Evolutionary conservation across 768 basidiomycete species (phyloP).

Genomic region (Pisolithus tinctorius): DNA sequence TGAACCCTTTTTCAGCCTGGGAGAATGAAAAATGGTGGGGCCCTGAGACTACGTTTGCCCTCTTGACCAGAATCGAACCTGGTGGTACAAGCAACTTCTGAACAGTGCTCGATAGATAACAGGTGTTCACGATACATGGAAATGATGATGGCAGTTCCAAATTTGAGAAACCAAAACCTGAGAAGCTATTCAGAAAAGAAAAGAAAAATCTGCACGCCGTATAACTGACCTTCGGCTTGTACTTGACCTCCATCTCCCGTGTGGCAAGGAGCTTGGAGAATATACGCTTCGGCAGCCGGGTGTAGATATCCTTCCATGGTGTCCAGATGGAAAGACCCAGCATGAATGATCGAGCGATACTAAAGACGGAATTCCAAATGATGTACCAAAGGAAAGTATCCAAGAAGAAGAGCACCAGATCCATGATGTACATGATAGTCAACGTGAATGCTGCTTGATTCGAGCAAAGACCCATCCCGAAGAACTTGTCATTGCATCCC

Average conservation of each 20-base stretch:
- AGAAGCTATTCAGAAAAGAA: background rate
- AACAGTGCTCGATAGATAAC: slow-evolving; percentile 97
- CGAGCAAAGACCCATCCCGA: slow-evolving; percentile 75
- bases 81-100: slow-evolving; percentile 97
- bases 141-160: slow-evolving; percentile 99
- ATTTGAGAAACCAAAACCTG: slow-evolving; percentile 97
- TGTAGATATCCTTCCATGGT: slow-evolving; percentile 97
- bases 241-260: slow-evolving; percentile 94
- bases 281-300: slow-evolving; percentile 91
- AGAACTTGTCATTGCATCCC: slow-evolving; percentile 81
- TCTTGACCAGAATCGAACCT: slow-evolving; percentile 80
- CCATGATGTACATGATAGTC: slow-evolving; percentile 99
- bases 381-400: slow-evolving; percentile 99
- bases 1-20: slow-evolving; percentile 82
- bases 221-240: slow-evolving; percentile 89
- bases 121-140: slow-evolving; percentile 99
- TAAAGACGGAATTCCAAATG: slow-evolving; percentile 97
- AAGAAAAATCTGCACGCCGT: background rate
- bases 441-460: slow-evolving; percentile 95
- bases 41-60: slow-evolving; percentile 86
- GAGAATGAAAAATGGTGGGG: slow-evolving; percentile 98
- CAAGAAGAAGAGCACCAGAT: slow-evolving; percentile 92
- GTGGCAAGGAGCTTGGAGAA: slow-evolving; percentile 95
- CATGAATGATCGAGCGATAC: slow-evolving; percentile 79
- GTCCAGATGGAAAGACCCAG: slow-evolving; percentile 98